Base-by-base conservation (phyloP, 1,284 basidiomycete species). In the Heterobasidion irregulare region DNA sequence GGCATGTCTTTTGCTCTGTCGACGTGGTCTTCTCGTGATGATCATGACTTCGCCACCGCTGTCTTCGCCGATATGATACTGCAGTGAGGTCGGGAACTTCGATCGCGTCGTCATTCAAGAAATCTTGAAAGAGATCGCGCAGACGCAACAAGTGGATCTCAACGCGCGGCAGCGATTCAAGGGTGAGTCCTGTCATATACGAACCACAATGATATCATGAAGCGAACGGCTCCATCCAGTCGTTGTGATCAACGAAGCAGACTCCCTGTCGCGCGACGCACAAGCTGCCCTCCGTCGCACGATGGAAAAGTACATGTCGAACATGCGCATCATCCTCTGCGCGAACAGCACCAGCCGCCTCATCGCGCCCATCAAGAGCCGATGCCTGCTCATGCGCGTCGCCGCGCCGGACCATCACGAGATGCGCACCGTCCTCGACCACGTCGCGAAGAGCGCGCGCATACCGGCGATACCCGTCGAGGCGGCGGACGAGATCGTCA, bases 221-320 rank as follows among this genome's bases (percentile, higher is more conserved):
- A 38, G 59, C 46, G 45, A 55, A 53, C 41, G n/a, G 36, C 8
- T n/a, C 8, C 15, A 41, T 58, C 4, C 63, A 97, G 96, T 96
- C n/a, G 96, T 99, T 48, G 83, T 99, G 57, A 98, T 99, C 69
- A 98, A 99, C 65, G 96, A 98, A 72, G 97, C 96, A 0, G 96
- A 99, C 70, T 86, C 91, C 0, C 80, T 99, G 49, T 87, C 93
- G 12, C 86, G 95, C 60, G 96, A 99, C 72, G 96, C 96, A 0
- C 96, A 99, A 75, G 94, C 96, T 1, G 96, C 96, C 5, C 79
- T 99, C 47, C 87, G 97, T 65, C 82, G 97, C 57, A 99, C 96
- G 2, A 99, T 99, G 96, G 96, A 99, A 66, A 96, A 98, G 71
- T 99, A 98, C 76, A 98, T 98, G 91, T 86, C 85, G 50, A 99